Evolutionary conservation across 345 rosid species (phyloP).

Genomic region (Euphorbia lathyris): DNA sequence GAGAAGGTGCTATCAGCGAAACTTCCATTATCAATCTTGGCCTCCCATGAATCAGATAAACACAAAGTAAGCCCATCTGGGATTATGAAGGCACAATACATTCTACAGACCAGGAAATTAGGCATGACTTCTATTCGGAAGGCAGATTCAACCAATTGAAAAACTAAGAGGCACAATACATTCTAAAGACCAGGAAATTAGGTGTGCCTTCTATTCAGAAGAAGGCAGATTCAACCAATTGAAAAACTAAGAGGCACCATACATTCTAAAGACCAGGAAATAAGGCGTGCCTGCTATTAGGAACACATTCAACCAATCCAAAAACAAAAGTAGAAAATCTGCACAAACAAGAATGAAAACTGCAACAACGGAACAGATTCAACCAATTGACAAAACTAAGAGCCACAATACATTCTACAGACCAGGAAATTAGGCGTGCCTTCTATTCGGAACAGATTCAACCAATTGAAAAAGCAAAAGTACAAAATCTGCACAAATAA

Average conservation of each 20-base stretch:
- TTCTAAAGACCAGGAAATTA: neutral
- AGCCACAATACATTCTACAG: constrained; percentile 6
- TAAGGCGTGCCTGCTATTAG: neutral
- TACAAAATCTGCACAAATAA: neutral
- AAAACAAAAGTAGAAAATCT: no score
- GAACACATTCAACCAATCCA: no score
- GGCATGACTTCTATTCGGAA: neutral
- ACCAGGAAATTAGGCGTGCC: neutral
- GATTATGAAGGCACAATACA: constrained; percentile 27
- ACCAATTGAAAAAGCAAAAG: neutral
- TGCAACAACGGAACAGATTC: no score
- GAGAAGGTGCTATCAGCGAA: constrained; percentile 38
- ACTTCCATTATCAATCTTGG: constrained; percentile 30
- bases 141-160: neutral
- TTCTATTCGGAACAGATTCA: neutral
- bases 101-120: neutral
- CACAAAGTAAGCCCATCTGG: constrained; percentile 32
- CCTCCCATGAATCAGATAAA: constrained; percentile 50
- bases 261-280: neutral
- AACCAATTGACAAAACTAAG: no score
- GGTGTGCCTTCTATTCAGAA: neutral
- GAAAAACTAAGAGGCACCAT: constrained; percentile 18
- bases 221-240: neutral
- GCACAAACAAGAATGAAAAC: no score
- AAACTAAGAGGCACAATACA: constrained; percentile 13